A percentile compares a stretch with the other conserved stretches of the same genome.
These are phyloP conservation scores for Striga asiatica DNA, from an alignment of 257 asterid genomes.

Conservation along the genomic window DNA sequence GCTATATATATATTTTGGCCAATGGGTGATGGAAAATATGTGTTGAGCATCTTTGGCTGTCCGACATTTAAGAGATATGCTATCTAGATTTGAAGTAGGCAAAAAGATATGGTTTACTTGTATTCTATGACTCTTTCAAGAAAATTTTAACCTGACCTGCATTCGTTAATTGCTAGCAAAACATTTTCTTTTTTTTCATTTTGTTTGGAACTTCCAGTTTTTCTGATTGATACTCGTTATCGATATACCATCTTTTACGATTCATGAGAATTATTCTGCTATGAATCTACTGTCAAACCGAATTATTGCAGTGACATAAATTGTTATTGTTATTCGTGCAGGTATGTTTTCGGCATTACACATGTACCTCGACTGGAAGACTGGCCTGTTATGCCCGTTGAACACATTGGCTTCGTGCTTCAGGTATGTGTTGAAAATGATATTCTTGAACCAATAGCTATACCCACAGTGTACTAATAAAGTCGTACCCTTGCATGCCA, in stretches of 20 bases:
- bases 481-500: not conserved
- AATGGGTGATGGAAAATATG: not conserved
- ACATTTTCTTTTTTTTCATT: not conserved
- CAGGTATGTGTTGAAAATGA: constrained; percentile 40
- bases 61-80: not conserved
- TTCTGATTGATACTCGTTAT: constrained; percentile 2
- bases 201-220: not conserved
- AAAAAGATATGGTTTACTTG: no score
- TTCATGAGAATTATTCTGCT: constrained; percentile 1
- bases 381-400: constrained; percentile 99
- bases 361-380: constrained; percentile 95
- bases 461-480: not conserved
- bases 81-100: not conserved
- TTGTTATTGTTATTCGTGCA: constrained; percentile 18
- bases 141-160: not conserved
- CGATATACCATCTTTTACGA: not conserved
- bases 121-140: no score
- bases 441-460: not conserved
- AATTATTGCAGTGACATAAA: not conserved
- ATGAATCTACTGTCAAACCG: not conserved
- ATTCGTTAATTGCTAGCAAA: not conserved
- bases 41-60: not conserved
- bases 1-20: not conserved
- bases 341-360: constrained; percentile 94
- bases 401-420: constrained; percentile 80